Conservation (phyloP, 2,329 filamentous ascomycete species). For the Stachybotrys echinatus region DNA sequence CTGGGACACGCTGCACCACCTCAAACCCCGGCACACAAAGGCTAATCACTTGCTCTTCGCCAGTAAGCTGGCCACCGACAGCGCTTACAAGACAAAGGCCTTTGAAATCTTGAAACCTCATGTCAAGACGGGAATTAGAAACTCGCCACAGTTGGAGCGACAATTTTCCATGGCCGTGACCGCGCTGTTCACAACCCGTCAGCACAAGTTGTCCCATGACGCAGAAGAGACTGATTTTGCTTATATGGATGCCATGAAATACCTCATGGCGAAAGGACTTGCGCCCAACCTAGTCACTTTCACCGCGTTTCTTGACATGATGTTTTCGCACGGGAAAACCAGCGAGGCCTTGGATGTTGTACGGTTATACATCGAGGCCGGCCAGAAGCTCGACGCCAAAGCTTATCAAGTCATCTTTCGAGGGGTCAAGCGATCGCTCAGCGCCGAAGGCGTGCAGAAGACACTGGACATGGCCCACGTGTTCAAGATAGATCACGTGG, state of each 20-base stretch:
- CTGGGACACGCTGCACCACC: constrained; percentile 26
- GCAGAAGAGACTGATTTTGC: constrained; percentile 16
- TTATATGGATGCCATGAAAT: constrained; percentile 23
- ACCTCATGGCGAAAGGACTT: constrained; percentile 55
- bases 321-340: constrained; percentile 47
- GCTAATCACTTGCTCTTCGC: constrained; percentile 39
- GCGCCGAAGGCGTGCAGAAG: constrained; percentile 45
- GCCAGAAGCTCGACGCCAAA: constrained; percentile 54
- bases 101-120: constrained; percentile 33
- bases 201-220: constrained; percentile 10
- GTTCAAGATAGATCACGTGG: constrained; percentile 35
- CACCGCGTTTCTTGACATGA: constrained; percentile 66
- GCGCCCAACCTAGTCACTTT: constrained; percentile 58
- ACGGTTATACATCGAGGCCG: constrained; percentile 31
- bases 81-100: constrained; percentile 33
- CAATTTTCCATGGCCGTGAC: constrained; percentile 45
- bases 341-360: constrained; percentile 28
- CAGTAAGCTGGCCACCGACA: constrained; percentile 33
- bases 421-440: constrained; percentile 56
- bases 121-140: constrained; percentile 27
- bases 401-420: constrained; percentile 68
- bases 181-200: constrained; percentile 41
- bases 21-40: constrained; percentile 31
- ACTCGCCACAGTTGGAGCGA: constrained; percentile 28
- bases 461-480: constrained; percentile 37